These are phyloP conservation scores for Tanacetum coccineum DNA, from an alignment of 129 eudicot genomes.

Conservation along the genomic window DNA sequence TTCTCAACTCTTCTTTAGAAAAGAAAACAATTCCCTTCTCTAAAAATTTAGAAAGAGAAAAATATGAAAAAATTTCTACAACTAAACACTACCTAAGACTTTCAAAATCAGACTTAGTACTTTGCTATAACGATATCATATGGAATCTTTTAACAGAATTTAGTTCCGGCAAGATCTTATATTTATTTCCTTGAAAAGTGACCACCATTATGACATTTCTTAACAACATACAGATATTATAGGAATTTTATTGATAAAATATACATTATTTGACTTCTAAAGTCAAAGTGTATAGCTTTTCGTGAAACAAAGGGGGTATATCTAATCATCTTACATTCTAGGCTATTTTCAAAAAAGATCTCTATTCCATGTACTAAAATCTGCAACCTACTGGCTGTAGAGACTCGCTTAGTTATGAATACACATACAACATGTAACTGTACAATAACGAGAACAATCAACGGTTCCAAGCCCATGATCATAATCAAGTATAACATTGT, in stretches of 20 bases:
- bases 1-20: too few relatives aligned
- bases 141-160: neutral
- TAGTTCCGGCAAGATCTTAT: neutral
- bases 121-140: too few relatives aligned
- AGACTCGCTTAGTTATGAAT: too few relatives aligned
- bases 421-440: too few relatives aligned
- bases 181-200: neutral
- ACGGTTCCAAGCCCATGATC: neutral
- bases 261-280: conserved; percentile 1
- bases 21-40: too few relatives aligned
- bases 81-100: too few relatives aligned
- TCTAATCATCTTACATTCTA: too few relatives aligned
- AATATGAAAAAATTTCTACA: too few relatives aligned
- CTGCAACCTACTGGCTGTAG: too few relatives aligned
- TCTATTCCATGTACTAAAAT: too few relatives aligned
- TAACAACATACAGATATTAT: neutral
- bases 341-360: too few relatives aligned
- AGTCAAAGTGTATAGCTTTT: conserved; percentile 14
- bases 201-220: conserved; percentile 10
- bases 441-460: neutral
- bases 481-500: neutral
- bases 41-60: too few relatives aligned
- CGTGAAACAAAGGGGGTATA: conserved; percentile 1
- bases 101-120: neutral
- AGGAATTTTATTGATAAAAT: conserved; percentile 7